phyloP scores from a whole-genome alignment of 805 yeast species.

The Candida qinlingensis region DNA sequence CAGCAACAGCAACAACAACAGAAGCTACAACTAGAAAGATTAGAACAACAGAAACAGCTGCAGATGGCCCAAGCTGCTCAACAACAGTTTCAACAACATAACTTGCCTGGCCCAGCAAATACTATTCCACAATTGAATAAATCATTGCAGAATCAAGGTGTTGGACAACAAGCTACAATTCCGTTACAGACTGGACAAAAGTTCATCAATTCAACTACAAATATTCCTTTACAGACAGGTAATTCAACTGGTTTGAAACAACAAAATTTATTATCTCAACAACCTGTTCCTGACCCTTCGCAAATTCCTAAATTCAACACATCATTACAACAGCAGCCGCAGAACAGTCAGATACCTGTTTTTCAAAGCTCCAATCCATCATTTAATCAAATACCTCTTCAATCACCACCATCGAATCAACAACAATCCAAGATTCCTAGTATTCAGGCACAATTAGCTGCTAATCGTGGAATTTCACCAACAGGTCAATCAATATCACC shows the following conservation, averaged over 20 bases:
- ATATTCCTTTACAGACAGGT: constrained; percentile 2
- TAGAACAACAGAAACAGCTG: constrained; percentile 24
- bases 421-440: constrained; percentile 19
- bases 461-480: constrained; percentile 28
- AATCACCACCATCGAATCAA: background rate
- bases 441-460: constrained; percentile 26
- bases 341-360: constrained; percentile 7
- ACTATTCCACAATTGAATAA: constrained; percentile 4
- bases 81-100: constrained; percentile 6
- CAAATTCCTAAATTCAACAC: constrained; percentile 9
- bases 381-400: background rate
- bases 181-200: constrained; percentile 1
- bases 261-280: background rate
- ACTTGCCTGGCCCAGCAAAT: background rate
- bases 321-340: background rate
- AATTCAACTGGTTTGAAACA: background rate
- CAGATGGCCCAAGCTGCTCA: constrained; percentile 19
- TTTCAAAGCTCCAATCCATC: constrained; percentile 2
- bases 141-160: constrained; percentile 1
- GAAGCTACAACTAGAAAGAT: constrained; percentile 24
- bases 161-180: background rate
- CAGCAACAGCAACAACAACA: constrained; percentile 40
- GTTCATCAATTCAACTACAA: background rate
- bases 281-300: constrained; percentile 1
- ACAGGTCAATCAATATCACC: constrained; percentile 20